Base-by-base conservation (phyloP, 768 basidiomycete genomes). In the Lentinula guzmanii region DNA sequence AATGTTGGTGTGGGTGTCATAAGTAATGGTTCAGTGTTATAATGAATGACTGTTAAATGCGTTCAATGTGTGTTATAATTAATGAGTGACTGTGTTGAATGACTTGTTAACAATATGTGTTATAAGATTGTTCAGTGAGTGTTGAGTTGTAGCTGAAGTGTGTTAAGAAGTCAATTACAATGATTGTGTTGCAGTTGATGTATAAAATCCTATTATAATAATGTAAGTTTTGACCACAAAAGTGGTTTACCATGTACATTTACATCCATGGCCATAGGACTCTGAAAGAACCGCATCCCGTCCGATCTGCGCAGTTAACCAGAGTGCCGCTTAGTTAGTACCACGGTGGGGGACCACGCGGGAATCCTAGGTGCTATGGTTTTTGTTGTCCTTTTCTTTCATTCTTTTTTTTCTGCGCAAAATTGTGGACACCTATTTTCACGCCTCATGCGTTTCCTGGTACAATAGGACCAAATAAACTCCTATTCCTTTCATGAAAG, bases 281-380 rank as follows among this genome's bases (percentile, higher is more conserved):
- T 76, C 71, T 76, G 78, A 80, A 79, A 80, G 74, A 75, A 80
- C 77, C 74, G 76, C 78, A 80, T 79, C 81, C 81, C 77, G 79
- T 82, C 80, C 68, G 79, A 83, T 84, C 81, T 84, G 82, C 75
- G 79, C 74, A 84, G 82, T 84, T 79, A 83, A 83, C 73, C 80
- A 77, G 77, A 75, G 81, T 81, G 79, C 80, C 75, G 79, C 82
- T 76, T 70, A 81, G 82, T 82, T 82, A 82, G 81, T 83, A 83
- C 80, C 79, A 82, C 74, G 77, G 81, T 83, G 80, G 81, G 82
- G 82, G 81, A 82, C 81, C 82, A 83, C 77, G 75, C 74, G 79
- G 82, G 82, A 82, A 78, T 79, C 76, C 78, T 77, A 66, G 75
- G 76, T 78, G 80, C 77, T 76, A 75, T 78, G 75, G 77, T 79